Evolutionary conservation across 164 flowering plant species (phyloP).

Genomic region (Akebia trifoliata): DNA sequence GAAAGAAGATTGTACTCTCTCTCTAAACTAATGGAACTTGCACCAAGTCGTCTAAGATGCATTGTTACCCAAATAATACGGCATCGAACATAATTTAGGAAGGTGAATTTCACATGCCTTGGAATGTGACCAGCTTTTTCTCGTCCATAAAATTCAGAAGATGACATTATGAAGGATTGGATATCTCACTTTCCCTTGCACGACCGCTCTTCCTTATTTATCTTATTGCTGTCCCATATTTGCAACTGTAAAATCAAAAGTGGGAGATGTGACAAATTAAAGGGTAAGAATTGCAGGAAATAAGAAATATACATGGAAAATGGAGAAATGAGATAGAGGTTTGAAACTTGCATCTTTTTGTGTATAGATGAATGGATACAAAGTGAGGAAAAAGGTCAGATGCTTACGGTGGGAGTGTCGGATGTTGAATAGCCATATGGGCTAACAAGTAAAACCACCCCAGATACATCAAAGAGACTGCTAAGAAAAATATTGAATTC

Average conservation of each 20-base stretch:
- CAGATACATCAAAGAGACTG: slow-evolving; percentile 75
- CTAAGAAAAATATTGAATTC: slow-evolving; percentile 79
- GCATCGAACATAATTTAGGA: slow-evolving; percentile 72
- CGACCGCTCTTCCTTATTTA: slow-evolving; percentile 75
- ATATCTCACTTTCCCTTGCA: slow-evolving; percentile 90
- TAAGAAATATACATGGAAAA: too few species aligned
- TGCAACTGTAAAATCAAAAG: slow-evolving; percentile 60
- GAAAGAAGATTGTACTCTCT: slow-evolving; percentile 64
- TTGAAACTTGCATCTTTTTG: too few species aligned
- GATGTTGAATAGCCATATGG: slow-evolving; percentile 84
- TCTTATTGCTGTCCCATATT: slow-evolving; percentile 90
- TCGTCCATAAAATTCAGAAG: slow-evolving; percentile 70
- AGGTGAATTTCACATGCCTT: slow-evolving; percentile 73
- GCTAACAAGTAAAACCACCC: slow-evolving; percentile 78
- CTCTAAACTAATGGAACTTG: slow-evolving; percentile 68
- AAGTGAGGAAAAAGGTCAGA: too few species aligned
- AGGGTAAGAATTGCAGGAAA: not conserved
- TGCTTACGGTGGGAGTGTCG: slow-evolving; percentile 73
- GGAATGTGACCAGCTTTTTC: slow-evolving; percentile 51
- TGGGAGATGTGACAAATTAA: slow-evolving; percentile 6
- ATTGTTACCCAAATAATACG: slow-evolving; percentile 89
- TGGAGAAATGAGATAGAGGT: too few species aligned
- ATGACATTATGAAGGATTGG: slow-evolving; percentile 53
- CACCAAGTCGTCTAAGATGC: slow-evolving; percentile 57
- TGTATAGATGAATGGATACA: not conserved